A percentile compares a stretch with the other conserved stretches of the same genome.
Evolutionary conservation across 306 rosid genomes (phyloP).

Genomic region (Prunus mume): DNA sequence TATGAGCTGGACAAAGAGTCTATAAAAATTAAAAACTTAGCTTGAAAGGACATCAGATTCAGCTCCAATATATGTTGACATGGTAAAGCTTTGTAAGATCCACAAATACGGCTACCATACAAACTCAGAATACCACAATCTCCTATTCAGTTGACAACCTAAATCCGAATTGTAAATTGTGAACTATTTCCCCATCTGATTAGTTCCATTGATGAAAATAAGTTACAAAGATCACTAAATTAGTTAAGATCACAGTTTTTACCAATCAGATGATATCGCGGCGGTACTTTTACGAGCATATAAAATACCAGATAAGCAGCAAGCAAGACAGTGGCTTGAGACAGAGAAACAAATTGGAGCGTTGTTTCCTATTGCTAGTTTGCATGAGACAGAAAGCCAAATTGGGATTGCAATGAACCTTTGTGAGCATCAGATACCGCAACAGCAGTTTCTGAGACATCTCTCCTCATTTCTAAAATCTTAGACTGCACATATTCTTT

Average conservation of each 20-base stretch:
- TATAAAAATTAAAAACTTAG: not conserved
- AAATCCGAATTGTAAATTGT: too few species aligned
- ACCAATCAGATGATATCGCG: not conserved
- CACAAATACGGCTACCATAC: too few species aligned
- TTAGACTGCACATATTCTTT: slow-evolving; percentile 55
- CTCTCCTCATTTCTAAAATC: slow-evolving; percentile 55
- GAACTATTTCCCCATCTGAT: not conserved
- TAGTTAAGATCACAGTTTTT: not conserved
- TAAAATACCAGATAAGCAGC: not conserved
- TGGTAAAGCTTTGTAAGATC: too few species aligned
- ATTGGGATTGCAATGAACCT: slow-evolving; percentile 36
- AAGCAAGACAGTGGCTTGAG: not conserved
- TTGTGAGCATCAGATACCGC: slow-evolving; percentile 48
- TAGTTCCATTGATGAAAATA: not conserved
- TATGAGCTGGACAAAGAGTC: too few species aligned
- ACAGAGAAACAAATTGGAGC: not conserved
- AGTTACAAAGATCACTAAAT: not conserved
- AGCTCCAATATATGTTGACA: not conserved
- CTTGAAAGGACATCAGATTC: not conserved
- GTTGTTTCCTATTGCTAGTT: not conserved
- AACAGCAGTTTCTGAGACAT: slow-evolving; percentile 54
- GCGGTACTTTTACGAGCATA: not conserved
- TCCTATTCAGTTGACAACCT: too few species aligned
- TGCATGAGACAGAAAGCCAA: slow-evolving; percentile 19
- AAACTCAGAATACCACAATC: too few species aligned